phyloP scores from a whole-genome alignment of 805 yeast genomes.

The Yamadazyma takamatsuzukensis region DNA sequence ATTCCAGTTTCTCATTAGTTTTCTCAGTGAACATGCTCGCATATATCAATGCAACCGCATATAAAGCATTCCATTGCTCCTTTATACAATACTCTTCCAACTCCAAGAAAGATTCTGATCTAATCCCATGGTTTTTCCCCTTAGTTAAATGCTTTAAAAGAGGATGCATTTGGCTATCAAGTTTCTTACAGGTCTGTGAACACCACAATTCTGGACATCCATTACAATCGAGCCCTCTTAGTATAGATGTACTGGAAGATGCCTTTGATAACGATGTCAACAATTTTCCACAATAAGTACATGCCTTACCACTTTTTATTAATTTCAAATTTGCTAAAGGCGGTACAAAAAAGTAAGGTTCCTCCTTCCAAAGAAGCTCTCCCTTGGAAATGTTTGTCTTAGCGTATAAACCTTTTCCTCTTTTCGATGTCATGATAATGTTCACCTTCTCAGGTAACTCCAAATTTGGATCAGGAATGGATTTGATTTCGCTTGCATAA shows the following conservation, averaged over 20 bases:
- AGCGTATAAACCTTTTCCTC: conserved; percentile 64
- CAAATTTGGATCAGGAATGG: conserved; percentile 46
- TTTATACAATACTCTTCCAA: conserved; percentile 61
- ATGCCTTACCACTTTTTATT: conserved; percentile 60
- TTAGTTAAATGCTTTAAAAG: conserved; percentile 52
- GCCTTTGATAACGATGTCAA: conserved; percentile 19
- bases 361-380: conserved; percentile 58
- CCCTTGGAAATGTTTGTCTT: conserved; percentile 45
- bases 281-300: conserved; percentile 67
- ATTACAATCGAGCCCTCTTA: conserved; percentile 60
- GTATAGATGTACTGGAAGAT: conserved; percentile 23
- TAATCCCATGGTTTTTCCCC: conserved; percentile 35
- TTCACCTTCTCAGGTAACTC: conserved; percentile 41
- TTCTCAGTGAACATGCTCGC: conserved; percentile 45
- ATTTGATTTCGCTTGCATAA: conserved; percentile 52
- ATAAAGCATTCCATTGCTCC: conserved; percentile 67
- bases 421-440: conserved; percentile 44
- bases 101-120: conserved; percentile 47
- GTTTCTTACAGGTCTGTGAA: conserved; percentile 53
- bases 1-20: conserved; percentile 35
- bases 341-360: conserved; percentile 57
- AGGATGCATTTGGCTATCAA: conserved; percentile 48
- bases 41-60: conserved; percentile 56
- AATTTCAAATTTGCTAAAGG: conserved; percentile 63
- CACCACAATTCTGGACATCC: conserved; percentile 73